Evolutionary conservation across 116 monocot genomes (phyloP).

Genomic region (Dioscorea cayenensis): DNA sequence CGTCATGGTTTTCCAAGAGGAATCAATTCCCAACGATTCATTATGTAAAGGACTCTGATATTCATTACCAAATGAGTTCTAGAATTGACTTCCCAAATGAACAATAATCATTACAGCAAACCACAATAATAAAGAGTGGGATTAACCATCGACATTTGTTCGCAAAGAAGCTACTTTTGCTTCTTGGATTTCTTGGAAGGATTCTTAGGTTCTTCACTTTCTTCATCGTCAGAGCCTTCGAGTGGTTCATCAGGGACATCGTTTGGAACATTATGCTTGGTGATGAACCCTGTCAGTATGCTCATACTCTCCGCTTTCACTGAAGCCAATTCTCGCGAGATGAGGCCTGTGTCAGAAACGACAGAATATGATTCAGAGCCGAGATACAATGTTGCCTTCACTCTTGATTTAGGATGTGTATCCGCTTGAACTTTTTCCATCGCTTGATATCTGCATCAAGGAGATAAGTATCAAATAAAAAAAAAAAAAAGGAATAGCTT

Average conservation of each 20-base stretch:
- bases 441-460: neutral
- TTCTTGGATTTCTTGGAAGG: conserved; percentile 47
- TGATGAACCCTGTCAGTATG: conserved; percentile 34
- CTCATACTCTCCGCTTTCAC: conserved; percentile 39
- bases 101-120: neutral
- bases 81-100: neutral
- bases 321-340: conserved; percentile 30
- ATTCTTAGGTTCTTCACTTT: conserved; percentile 11
- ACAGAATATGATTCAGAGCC: conserved; percentile 26
- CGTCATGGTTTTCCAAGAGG: too few species aligned
- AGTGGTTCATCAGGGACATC: conserved; percentile 38
- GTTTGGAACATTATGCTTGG: conserved; percentile 25
- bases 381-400: conserved; percentile 27
- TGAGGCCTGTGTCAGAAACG: conserved; percentile 16
- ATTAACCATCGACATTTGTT: too few species aligned
- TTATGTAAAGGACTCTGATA: too few species aligned
- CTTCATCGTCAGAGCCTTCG: conserved; percentile 22
- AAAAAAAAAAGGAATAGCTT: too few species aligned
- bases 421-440: conserved; percentile 15
- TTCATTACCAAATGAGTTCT: neutral
- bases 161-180: conserved; percentile 7
- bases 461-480: too few species aligned
- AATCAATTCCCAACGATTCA: too few species aligned
- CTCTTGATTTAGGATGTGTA: conserved; percentile 1
- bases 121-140: neutral